Base-by-base conservation (phyloP, 805 yeast genomes). In the Teunomyces tritomae region DNA sequence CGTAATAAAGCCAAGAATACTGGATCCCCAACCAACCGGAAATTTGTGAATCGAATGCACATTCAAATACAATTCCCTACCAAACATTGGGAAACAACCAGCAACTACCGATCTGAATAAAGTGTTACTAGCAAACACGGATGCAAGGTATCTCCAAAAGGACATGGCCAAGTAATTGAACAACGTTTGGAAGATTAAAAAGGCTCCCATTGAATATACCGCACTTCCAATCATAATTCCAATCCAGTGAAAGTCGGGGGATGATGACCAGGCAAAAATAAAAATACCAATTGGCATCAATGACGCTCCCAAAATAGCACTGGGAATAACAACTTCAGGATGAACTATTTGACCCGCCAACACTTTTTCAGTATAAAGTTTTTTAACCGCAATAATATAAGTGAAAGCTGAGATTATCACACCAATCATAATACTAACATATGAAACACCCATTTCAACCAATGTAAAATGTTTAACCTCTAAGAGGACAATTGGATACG, bases 51-150 rank as follows among this genome's bases (percentile, higher is more conserved):
- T 73, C 8, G 74, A 28, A n/a, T 37, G 40, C 47, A 79, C 65
- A 54, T 79, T 76, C 46, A 69, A 64, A 58, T 76, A 86, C 79
- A 86, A 74, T 29, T 79, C 78, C 33, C 71, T 58, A 5, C 87
- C 85, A 61, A 86, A 84, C 44, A 86, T 69, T 35, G 87, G 87
- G 70, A 83, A 83, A 2, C 75, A 78, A 51, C 81, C 79, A 1
- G 84, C 87, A 53, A 77, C 73, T 1, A 64, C 63, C 4, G 80
- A 68, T 46, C 87, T 73, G 50, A 73, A 70, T 20, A 82, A 63
- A 33, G 70, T 77, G 55, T 80, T 81, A 34, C 82, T 78, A 4
- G 85, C 85, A 61, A 77, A 80, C 2, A 78, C 85, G 0, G 85
- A 79, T 1, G 84, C 84, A 51, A 78, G 52, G 57, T 73, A 76